Base-by-base conservation (phyloP, 2,329 filamentous ascomycete genomes). In the Trichoderma atrobrunneum region DNA sequence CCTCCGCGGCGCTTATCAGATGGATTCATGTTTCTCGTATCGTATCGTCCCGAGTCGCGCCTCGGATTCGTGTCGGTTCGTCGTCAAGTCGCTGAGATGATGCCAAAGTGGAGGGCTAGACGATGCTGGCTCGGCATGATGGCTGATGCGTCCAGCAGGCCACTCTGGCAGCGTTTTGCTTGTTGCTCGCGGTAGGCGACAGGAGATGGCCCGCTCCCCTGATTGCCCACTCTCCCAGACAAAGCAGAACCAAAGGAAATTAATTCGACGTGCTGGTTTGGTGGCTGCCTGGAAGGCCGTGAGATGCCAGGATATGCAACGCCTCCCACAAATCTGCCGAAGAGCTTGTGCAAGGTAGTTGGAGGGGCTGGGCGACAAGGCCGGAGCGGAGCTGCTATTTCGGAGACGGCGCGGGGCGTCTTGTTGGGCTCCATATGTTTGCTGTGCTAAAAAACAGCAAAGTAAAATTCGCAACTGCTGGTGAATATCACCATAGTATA, bases 1-100 rank as follows among this genome's bases (percentile, higher is more conserved):
- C 75, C 78, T 70, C 78, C 80, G 74, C 84, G 84, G 76, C 84
- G 84, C 79, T 85, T 86, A 73, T 87, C 84, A 61, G 84, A 78
- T 59, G 79, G 75, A 74, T 80, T 82, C 83, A 85, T 85, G 48
- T 60, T 18, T 21, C 54, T 26, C 32, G 51, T 48, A 18, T 21
- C 43, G 43, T 51, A 10, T 21, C 43, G 43, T 24, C 43, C 18
- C 30, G 21, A 30, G 7, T 70, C 10, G 43, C 32, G 26, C 18
- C 26, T 18, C 28, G 28, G 12, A 32, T 24, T 70, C 68, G 48
- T n/a, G 57, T 28, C 43, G 21, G 26, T 43, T 61, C 36, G 39
- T 68, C 74, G 75, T 79, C 77, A 78, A 74, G 76, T 76, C 74
- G 76, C 43, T 28, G 60, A 67, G 18, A 26, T 72, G 28, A 73